Conservation (phyloP, 2,329 filamentous ascomycete species). For the Cercospora sp. region DNA sequence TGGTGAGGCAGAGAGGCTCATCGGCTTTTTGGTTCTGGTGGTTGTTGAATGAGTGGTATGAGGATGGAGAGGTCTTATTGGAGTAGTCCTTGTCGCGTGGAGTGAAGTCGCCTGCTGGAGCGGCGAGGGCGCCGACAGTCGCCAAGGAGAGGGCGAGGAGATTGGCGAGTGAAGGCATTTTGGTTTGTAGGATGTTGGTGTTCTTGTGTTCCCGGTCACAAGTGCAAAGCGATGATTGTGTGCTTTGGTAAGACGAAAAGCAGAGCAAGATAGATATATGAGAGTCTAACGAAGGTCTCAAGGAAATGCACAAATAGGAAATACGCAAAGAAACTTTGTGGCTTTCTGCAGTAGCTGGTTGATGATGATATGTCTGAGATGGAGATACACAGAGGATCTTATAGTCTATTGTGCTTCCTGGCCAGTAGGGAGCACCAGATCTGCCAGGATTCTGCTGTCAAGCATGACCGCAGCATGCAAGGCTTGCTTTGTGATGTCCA, state of each 20-base stretch:
- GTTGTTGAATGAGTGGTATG: constrained; percentile 24
- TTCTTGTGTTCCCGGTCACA: not conserved
- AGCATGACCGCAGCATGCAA: not conserved
- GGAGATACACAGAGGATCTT: not conserved
- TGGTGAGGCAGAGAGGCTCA: constrained; percentile 23
- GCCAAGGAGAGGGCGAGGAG: constrained; percentile 9
- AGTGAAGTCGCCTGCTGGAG: constrained; percentile 29
- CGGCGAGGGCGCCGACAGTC: constrained; percentile 9
- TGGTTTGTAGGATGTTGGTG: not conserved
- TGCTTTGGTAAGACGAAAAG: not conserved
- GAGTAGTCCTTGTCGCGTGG: constrained; percentile 30
- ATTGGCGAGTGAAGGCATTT: constrained; percentile 11
- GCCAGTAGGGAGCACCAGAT: not conserved
- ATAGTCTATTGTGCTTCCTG: constrained; percentile 3
- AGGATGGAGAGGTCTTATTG: constrained; percentile 32
- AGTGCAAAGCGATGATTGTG: not conserved
- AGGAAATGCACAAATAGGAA: constrained; percentile 15
- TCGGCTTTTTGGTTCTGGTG: constrained; percentile 12
- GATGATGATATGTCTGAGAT: constrained; percentile 8
- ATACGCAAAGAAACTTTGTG: constrained; percentile 10
- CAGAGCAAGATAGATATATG: constrained; percentile 8
- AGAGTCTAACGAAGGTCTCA: constrained; percentile 15
- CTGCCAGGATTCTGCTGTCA: not conserved
- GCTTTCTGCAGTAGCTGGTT: constrained; percentile 9
- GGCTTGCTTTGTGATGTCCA: not conserved